Percentiles rank a stretch among this genome's conserved stretches.
phyloP scores from a whole-genome alignment of 78 protist genomes.

The Polysphondylium violaceum region DNA sequence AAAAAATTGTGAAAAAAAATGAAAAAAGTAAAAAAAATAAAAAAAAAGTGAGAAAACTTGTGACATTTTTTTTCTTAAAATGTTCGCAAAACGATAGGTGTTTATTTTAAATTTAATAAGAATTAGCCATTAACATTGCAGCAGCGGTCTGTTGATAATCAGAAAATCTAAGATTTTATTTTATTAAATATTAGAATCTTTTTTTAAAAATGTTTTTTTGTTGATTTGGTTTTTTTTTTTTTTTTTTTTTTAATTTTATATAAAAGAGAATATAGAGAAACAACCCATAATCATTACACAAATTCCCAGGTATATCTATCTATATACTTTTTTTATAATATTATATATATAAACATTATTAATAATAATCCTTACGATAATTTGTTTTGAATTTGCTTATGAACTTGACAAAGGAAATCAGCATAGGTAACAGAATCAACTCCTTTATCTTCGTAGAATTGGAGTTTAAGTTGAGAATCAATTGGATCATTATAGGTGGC shows the following conservation, averaged over 20 bases:
- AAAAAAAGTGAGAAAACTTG: not conserved
- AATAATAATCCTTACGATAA: conserved; percentile 52
- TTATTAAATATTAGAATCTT: not conserved
- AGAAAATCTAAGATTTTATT: not conserved
- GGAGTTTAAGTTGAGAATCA: conserved; percentile 30
- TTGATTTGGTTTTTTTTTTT: not conserved
- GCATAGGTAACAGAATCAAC: conserved; percentile 64
- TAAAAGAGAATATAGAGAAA: no score
- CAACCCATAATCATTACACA: no score
- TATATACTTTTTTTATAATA: not conserved
- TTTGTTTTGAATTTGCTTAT: conserved; percentile 80
- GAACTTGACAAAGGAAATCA: conserved; percentile 81
- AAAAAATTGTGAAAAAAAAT: not conserved
- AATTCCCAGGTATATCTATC: not conserved
- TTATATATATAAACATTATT: no score
- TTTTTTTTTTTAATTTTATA: not conserved
- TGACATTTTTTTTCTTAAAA: not conserved
- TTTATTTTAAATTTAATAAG: not conserved
- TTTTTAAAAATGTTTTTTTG: not conserved
- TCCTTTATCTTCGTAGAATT: conserved; percentile 77
- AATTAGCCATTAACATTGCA: conserved; percentile 35
- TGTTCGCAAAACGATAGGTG: not conserved
- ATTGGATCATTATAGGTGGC: conserved; percentile 26
- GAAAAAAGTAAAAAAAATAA: not conserved
- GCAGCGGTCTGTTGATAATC: conserved; percentile 30